Conservation (phyloP, 2,329 filamentous ascomycete genomes). For the Cryphonectria naterciae region DNA sequence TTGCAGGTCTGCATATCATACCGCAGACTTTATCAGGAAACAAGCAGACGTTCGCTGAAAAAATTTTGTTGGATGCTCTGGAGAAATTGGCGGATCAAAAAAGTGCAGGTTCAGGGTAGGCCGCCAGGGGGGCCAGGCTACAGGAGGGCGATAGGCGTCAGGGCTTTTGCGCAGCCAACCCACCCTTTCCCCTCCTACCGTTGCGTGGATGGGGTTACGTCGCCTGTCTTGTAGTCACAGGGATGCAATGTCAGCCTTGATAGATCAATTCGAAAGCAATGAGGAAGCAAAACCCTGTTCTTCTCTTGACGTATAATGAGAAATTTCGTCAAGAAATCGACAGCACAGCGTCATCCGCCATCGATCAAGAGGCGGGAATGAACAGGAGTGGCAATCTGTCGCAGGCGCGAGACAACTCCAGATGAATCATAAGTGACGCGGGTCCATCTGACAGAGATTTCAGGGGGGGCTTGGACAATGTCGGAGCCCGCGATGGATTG, state of each 20-base stretch:
- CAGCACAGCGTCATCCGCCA: constrained; percentile 5
- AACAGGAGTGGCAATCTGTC: constrained; percentile 18
- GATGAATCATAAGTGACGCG: constrained; percentile 22
- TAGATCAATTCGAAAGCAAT: not conserved
- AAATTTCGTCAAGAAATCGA: not conserved
- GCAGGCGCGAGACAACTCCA: constrained; percentile 1
- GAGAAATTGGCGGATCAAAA: constrained; percentile 21
- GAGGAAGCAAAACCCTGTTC: not conserved
- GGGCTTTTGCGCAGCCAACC: not conserved
- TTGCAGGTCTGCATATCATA: constrained; percentile 14
- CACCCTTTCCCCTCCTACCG: not conserved
- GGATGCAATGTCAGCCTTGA: not conserved
- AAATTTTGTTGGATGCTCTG: not conserved
- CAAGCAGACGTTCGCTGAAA: not conserved
- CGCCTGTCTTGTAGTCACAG: not conserved
- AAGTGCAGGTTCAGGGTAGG: not conserved
- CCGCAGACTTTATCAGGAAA: constrained; percentile 2
- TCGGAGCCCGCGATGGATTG: constrained; percentile 19
- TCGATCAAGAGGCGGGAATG: constrained; percentile 2
- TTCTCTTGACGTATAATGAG: not conserved
- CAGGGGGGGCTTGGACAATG: constrained; percentile 20
- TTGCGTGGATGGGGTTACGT: constrained; percentile 4
- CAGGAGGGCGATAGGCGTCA: constrained; percentile 16
- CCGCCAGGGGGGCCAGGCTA: constrained; percentile 11
- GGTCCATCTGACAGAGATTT: constrained; percentile 12